Evolutionary conservation across 768 basidiomycete genomes (phyloP), one percentile per base, ranked within the genome.

Genomic region (Tylopilus rubrobrunneus): DNA sequence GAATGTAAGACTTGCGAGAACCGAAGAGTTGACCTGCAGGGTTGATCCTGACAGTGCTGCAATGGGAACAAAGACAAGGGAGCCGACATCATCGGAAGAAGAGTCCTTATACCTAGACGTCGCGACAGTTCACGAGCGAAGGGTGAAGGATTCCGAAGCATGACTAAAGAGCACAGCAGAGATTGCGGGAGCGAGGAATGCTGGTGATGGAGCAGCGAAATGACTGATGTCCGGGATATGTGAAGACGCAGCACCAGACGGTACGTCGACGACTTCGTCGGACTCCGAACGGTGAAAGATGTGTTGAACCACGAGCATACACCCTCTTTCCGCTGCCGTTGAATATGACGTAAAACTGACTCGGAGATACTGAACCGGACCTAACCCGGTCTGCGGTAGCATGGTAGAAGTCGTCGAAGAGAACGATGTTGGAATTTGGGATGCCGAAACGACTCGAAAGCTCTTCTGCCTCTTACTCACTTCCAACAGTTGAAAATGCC

Each of bases 21-120:
- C 70, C 55, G 45, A 72, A 71, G 12, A 72, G 53, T 45, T 68
- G 63, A 15, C 61, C 60, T 2, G 55, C 31, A 14, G 67, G 63
- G 29, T 69, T 63, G 21, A 68, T 48, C 37, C 67, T 62, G 34
- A 61, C 45, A 7, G 31, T 37, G 15, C 11, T 37, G 15, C 11
- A 17, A 0, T 52, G 0, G 67, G 63, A 25, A 62, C 37, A 15
- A 66, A 48, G 15, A 68, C 57, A 19, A 64, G 8, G 7, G 56
- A 54, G 48, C 65, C 50, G 6, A 48, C 37, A 28, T 45, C 50
- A 2, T 52, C 46, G 4, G 51, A 19, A n/a, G 27, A 19, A 1
- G 52, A 28, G 1, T 19, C 48, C 4, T 49, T 48, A 11, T 64
- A 58, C 1, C 53, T 31, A 36, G 60, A 58, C 49, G 61, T 52